Evolutionary conservation across 306 rosid genomes (phyloP).

Genomic region (Cicer judaicum): DNA sequence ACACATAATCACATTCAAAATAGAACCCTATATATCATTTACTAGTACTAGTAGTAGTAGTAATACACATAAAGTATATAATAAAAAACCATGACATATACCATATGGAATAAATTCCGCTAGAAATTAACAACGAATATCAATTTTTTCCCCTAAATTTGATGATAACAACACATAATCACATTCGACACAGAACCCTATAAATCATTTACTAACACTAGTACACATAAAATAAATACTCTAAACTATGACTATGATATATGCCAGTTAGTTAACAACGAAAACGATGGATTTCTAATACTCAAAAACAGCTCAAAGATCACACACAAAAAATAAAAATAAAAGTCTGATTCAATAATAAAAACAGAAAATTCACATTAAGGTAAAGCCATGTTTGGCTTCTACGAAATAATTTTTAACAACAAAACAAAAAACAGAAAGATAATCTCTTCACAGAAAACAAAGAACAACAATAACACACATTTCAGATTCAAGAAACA

Average conservation of each 20-base stretch:
- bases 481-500: conserved; percentile 23
- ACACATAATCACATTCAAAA: conserved; percentile 18
- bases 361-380: conserved; percentile 1
- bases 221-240: conserved; percentile 8
- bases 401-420: conserved; percentile 27
- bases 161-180: conserved; percentile 14
- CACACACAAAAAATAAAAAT: not conserved
- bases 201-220: not conserved
- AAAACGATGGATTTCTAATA: conserved; percentile 39
- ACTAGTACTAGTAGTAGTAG: not conserved
- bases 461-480: conserved; percentile 34
- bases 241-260: conserved; percentile 22
- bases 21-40: conserved; percentile 17
- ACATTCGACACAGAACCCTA: conserved; percentile 25
- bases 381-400: conserved; percentile 43
- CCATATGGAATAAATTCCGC: conserved; percentile 30
- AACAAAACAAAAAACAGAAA: conserved; percentile 23
- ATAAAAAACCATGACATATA: too few species aligned
- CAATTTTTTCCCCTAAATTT: conserved; percentile 16
- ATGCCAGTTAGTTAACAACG: conserved; percentile 15
- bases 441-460: conserved; percentile 15
- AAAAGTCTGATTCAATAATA: not conserved
- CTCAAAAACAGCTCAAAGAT: conserved; percentile 27
- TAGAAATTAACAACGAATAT: not conserved
- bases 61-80: too few species aligned